Evolutionary conservation across 1,284 basidiomycete genomes (phyloP).

Genomic region (Trichosporon coremiiforme): DNA sequence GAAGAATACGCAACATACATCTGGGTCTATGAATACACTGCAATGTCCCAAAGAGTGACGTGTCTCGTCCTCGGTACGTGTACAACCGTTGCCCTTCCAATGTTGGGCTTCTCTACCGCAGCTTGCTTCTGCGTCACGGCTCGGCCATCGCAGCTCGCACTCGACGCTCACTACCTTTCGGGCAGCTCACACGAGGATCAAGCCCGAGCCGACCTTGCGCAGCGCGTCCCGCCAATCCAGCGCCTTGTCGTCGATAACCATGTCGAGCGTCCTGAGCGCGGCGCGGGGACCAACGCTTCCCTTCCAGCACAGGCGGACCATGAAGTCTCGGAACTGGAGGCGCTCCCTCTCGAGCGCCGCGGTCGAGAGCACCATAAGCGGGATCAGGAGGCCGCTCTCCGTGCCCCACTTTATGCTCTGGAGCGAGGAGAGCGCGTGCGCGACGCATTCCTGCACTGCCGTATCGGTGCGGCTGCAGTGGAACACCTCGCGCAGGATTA

Average conservation of each 20-base stretch:
- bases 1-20: background rate
- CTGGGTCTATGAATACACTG: slow-evolving; percentile 3
- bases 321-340: slow-evolving; percentile 22
- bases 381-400: slow-evolving; percentile 28
- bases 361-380: slow-evolving; percentile 23
- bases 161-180: background rate
- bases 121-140: no score
- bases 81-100: background rate
- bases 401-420: slow-evolving; percentile 30
- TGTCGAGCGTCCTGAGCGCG: slow-evolving; percentile 23
- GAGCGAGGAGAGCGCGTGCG: slow-evolving; percentile 19
- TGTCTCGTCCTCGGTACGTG: background rate
- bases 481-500: slow-evolving; percentile 28
- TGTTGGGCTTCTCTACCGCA: no score
- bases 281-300: slow-evolving; percentile 29
- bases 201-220: slow-evolving; percentile 18
- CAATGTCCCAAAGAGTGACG: background rate
- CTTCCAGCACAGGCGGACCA: slow-evolving; percentile 32
- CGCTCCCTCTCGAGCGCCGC: slow-evolving; percentile 24
- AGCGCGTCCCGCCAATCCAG: slow-evolving; percentile 25
- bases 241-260: slow-evolving; percentile 17
- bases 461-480: slow-evolving; percentile 2
- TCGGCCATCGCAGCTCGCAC: no score
- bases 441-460: slow-evolving; percentile 25
- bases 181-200: slow-evolving; percentile 23